Evolutionary conservation across 129 eudicot genomes (phyloP).

Genomic region (Flaveria trinervia): DNA sequence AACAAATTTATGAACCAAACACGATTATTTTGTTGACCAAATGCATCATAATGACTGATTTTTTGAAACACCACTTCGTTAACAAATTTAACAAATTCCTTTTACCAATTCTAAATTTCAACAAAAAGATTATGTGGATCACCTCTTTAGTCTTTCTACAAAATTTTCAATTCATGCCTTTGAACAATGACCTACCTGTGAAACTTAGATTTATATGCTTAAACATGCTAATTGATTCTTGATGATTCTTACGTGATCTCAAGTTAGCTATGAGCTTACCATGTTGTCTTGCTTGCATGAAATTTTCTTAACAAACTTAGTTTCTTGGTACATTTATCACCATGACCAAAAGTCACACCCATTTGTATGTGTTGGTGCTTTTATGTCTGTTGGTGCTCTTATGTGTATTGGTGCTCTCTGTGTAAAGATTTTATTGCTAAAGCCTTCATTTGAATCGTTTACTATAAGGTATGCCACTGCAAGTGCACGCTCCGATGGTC

Average conservation of each 20-base stretch:
- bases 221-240: not conserved
- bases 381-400: not conserved
- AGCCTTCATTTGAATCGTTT: constrained; percentile 16
- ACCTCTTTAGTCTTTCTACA: too few species aligned
- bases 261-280: not conserved
- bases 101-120: too few species aligned
- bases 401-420: too few species aligned
- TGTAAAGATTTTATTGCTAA: constrained; percentile 11
- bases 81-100: too few species aligned
- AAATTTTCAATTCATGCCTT: not conserved
- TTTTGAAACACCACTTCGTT: too few species aligned
- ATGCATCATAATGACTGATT: too few species aligned
- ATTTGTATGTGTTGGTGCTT: not conserved
- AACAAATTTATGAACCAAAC: too few species aligned
- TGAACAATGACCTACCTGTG: not conserved
- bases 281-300: constrained; percentile 7
- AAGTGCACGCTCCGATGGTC: constrained; percentile 98
- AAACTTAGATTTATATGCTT: not conserved
- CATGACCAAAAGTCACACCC: not conserved
- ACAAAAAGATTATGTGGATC: too few species aligned
- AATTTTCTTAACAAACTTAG: not conserved
- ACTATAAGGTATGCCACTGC: constrained; percentile 91
- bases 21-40: too few species aligned
- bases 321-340: not conserved
- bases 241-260: not conserved